Conservation (phyloP, 768 basidiomycete genomes). For the Boletus sp. region DNA sequence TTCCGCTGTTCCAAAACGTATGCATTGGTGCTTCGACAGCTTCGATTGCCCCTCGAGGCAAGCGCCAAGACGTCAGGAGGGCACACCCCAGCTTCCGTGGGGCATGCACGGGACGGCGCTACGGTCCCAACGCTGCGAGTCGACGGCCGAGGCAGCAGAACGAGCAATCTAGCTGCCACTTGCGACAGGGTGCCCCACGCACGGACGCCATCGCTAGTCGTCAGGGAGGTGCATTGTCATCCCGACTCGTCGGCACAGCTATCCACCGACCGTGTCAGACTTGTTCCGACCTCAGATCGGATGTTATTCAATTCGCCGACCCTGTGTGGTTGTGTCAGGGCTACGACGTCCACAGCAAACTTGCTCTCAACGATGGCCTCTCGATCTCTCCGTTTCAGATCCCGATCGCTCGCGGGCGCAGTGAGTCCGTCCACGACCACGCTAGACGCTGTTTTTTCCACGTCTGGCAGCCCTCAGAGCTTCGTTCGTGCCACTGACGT, state of each 20-base stretch:
- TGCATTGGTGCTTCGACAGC: slow-evolving; percentile 8
- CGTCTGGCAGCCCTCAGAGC: slow-evolving; percentile 3
- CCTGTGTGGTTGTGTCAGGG: slow-evolving; percentile 9
- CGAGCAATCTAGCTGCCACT: no score
- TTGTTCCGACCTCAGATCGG: slow-evolving; percentile 7
- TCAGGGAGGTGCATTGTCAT: no score
- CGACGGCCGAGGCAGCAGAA: not conserved
- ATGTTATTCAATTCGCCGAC: slow-evolving; percentile 16
- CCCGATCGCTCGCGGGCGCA: slow-evolving; percentile 11
- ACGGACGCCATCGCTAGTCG: no score
- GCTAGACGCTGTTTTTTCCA: slow-evolving; percentile 7
- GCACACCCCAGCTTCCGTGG: slow-evolving; percentile 7
- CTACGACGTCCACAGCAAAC: not conserved
- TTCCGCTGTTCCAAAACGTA: slow-evolving; percentile 21
- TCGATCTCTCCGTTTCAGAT: slow-evolving; percentile 9
- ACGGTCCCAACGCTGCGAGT: slow-evolving; percentile 1
- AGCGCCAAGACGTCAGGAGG: slow-evolving; percentile 10
- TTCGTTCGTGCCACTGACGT: slow-evolving; percentile 17
- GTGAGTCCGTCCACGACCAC: slow-evolving; percentile 4
- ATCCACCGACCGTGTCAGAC: slow-evolving; percentile 4
- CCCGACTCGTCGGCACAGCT: slow-evolving; percentile 7
- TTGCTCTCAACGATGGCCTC: not conserved
- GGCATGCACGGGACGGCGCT: slow-evolving; percentile 9
- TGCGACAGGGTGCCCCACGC: no score
- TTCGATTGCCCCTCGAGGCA: slow-evolving; percentile 23